phyloP scores from a whole-genome alignment of 805 yeast species.

The Kazachstania bromeliacearum region DNA sequence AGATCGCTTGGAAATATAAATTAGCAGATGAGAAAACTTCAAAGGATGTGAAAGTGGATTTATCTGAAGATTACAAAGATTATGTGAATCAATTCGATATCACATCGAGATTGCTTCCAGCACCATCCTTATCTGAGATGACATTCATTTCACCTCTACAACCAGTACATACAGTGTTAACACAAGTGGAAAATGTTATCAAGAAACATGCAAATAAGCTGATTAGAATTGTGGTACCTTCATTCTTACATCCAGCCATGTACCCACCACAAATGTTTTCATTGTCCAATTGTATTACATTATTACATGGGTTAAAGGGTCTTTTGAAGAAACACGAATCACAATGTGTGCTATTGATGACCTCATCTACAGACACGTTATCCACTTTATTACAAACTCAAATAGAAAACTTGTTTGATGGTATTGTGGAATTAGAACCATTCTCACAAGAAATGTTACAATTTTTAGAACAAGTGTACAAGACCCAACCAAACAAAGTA shows the following conservation, averaged over 20 bases:
- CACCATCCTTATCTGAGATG: constrained; percentile 51
- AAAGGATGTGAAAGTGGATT: constrained; percentile 4
- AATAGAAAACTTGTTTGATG: constrained; percentile 53
- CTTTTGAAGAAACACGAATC: constrained; percentile 39
- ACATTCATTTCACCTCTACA: constrained; percentile 39
- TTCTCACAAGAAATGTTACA: constrained; percentile 65
- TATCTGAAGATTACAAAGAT: constrained; percentile 34
- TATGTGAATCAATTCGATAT: constrained; percentile 67
- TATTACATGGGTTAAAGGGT: constrained; percentile 50
- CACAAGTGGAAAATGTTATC: constrained; percentile 36
- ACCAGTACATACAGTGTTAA: constrained; percentile 25
- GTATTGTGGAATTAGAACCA: constrained; percentile 68
- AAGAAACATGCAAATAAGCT: constrained; percentile 36
- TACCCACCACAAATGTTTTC: constrained; percentile 45
- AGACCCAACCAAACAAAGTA: constrained; percentile 51
- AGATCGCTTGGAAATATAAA: constrained; percentile 93
- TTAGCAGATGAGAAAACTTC: constrained; percentile 28
- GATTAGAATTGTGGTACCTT: constrained; percentile 63
- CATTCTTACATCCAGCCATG: constrained; percentile 68
- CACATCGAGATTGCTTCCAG: constrained; percentile 59
- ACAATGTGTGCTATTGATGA: constrained; percentile 42
- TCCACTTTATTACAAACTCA: constrained; percentile 41
- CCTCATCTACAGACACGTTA: constrained; percentile 57
- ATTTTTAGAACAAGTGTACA: constrained; percentile 58
- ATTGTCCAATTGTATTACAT: constrained; percentile 44